Evolutionary conservation across 176 grass and related monocot genomes (phyloP), one percentile per base, ranked within the genome.

Genomic region (Themeda triandra): DNA sequence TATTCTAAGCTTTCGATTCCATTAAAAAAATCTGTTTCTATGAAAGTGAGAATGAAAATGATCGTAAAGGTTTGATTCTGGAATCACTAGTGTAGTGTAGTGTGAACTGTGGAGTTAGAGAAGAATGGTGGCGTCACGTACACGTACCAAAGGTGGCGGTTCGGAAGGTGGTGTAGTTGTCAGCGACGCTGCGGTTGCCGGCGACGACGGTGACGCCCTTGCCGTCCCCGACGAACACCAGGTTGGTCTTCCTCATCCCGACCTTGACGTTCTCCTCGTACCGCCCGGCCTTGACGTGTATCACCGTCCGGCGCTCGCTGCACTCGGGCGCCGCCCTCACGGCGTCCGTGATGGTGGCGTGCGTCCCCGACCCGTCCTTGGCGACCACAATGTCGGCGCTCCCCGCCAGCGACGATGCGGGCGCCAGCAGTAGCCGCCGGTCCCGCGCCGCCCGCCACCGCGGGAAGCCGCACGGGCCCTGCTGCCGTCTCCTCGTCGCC

Each of bases 231-330:
- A 95, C 85, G 48, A 95, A 88, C 74, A 92, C 85, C 1, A 92
- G 75, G 56, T 95, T 95, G 18, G 75, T 92, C 82, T 95, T 95
- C 85, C 69, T 92, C 82, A 46, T 63, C 10, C 93, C 88, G 5
- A 95, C 88, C 71, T 86, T 87, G 56, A 95, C 84, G 41, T 92
- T 88, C 87, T 95, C 92, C 13, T 90, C 51, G 63, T 95, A 95
- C 44, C 13, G 48, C 5, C 93, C 93, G 1, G 77, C 85, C 87
- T 92, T 95, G 15, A 95, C 86, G 73, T 92, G 48, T 42, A 95
- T 90, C 56, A 92, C 74, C 48, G 82, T 71, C 39, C 90, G 81
- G 15, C 73, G 80, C n/a, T 59, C 53, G 58, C 86, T 92, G 45
- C 82, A 51, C 40, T 89, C 89, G 2, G 90, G 88, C 80, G 91